Conservation (phyloP, 2,329 filamentous ascomycete genomes). For the Aschersonia sp. region DNA sequence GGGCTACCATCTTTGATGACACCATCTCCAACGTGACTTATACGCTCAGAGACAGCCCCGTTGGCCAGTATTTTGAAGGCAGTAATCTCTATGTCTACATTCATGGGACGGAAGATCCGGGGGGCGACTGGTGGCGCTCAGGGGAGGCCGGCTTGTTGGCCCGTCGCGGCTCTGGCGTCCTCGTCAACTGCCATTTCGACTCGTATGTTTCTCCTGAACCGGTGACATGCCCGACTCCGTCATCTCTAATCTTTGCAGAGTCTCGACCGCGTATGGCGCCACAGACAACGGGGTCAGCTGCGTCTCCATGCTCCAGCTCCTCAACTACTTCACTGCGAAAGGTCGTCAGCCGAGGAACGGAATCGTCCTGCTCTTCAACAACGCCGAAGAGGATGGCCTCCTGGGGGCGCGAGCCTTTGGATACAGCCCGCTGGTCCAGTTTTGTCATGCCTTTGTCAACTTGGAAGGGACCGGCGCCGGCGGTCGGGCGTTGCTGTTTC, state of each 20-base stretch:
- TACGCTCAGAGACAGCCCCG: slow-evolving; percentile 6
- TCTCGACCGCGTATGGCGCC: slow-evolving; percentile 81
- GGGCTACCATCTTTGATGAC: slow-evolving; percentile 65
- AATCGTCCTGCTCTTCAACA: slow-evolving; percentile 78
- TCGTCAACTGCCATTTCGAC: slow-evolving; percentile 93
- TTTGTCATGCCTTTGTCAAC: slow-evolving; percentile 82
- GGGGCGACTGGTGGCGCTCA: slow-evolving; percentile 58
- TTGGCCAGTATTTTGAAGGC: slow-evolving; percentile 72
- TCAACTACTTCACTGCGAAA: slow-evolving; percentile 68
- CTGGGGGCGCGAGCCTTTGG: slow-evolving; percentile 78
- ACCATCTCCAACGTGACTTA: slow-evolving; percentile 64
- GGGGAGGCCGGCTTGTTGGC: slow-evolving; percentile 24
- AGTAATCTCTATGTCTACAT: slow-evolving; percentile 90
- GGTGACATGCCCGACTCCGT: neutral
- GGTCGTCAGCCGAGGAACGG: slow-evolving; percentile 64
- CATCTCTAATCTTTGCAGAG: slow-evolving; percentile 32
- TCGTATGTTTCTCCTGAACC: slow-evolving; percentile 24
- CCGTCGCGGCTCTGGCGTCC: slow-evolving; percentile 56
- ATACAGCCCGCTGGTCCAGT: slow-evolving; percentile 64
- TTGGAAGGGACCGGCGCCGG: slow-evolving; percentile 90
- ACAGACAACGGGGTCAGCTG: slow-evolving; percentile 91
- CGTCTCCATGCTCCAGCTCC: slow-evolving; percentile 69
- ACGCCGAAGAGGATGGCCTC: slow-evolving; percentile 86
- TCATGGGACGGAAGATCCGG: slow-evolving; percentile 60
- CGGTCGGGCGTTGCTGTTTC: slow-evolving; percentile 74